Percentiles rank a stretch among this genome's conserved stretches.
These are phyloP conservation scores for Tetrapyrgos nigripes DNA, from an alignment of 1,284 basidiomycete genomes.

Conservation along the genomic window DNA sequence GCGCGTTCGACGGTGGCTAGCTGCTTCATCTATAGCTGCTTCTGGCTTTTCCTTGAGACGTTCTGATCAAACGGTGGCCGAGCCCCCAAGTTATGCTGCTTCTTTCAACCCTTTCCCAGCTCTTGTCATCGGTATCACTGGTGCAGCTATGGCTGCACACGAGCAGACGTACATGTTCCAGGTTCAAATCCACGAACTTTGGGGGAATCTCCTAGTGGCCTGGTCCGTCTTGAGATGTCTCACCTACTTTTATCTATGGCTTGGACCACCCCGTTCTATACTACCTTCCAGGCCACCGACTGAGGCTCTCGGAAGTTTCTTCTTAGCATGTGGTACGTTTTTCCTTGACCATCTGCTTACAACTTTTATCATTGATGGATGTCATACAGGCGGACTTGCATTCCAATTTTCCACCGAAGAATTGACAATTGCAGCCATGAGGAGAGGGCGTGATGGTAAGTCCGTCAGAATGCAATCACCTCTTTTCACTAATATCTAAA, in stretches of 20 bases:
- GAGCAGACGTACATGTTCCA: constrained; percentile 90
- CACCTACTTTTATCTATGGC: constrained; percentile 96
- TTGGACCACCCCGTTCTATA: constrained; percentile 76
- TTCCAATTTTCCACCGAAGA: constrained; percentile 96
- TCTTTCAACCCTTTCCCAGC: constrained; percentile 97
- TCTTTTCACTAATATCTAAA: neutral
- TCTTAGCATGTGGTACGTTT: constrained; percentile 86
- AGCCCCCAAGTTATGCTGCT: constrained; percentile 76
- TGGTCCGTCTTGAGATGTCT: constrained; percentile 81
- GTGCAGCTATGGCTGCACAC: constrained; percentile 96
- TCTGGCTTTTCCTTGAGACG: constrained; percentile 40
- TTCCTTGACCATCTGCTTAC: too few relatives aligned
- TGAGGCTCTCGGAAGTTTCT: constrained; percentile 89
- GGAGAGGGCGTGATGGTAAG: constrained; percentile 85
- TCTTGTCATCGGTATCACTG: constrained; percentile 92
- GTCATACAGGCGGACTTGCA: too few relatives aligned
- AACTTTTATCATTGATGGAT: too few relatives aligned
- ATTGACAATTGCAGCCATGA: constrained; percentile 91
- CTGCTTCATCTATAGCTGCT: constrained; percentile 58
- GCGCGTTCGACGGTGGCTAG: constrained; percentile 72
- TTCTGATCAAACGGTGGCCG: constrained; percentile 51
- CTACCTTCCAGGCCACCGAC: constrained; percentile 95
- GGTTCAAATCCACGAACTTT: constrained; percentile 89
- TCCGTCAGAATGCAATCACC: constrained; percentile 19
- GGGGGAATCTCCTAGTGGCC: constrained; percentile 90